Base-by-base conservation (phyloP, 768 basidiomycete species). In the Saitozyma podzolica region DNA sequence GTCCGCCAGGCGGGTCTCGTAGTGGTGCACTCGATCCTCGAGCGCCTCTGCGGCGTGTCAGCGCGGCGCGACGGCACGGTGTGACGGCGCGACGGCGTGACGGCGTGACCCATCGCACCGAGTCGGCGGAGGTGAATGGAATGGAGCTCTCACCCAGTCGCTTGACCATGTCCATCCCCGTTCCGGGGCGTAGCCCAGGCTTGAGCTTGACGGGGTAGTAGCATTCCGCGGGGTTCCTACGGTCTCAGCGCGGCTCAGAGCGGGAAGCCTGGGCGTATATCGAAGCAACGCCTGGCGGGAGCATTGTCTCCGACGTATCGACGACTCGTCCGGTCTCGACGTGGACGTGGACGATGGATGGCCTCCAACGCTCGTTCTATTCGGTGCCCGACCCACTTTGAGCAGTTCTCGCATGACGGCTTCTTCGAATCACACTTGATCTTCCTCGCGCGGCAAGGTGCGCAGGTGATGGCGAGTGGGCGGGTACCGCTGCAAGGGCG, bases 101-200 rank as follows among this genome's bases (percentile, higher is more conserved):
- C 29, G 29, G 29, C 29, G 29, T 29, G 17, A 41, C 2, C 16
- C 20, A 50, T 16, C 19, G 37, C 43, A 37, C 10, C 29, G 40
- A 13, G 51, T 42, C 50, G 20, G 11, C 8, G 2, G 19, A 39
- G 9, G 47, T 19, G 45, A 37, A 40, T 3, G 14, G 14, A 37
- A 68, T 5, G 29, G 29, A 29, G 29, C 29, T 29, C 65, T 67
- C 55, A 72, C 72, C 77, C 52, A 78, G 54, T 41, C 77, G 60
- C 54, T 65, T 67, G 49, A 69, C 62, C 70, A 74, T 74, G 10
- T 74, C 74, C 54, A 69, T 64, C 14, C 77, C 76, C 3, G 74
- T 76, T 2, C 77, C 77, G 6, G 77, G 69, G 40, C 73, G 67
- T 13, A 78, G 56, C 10, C 77, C 77, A 14, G 77, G 77, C 53